phyloP scores from a whole-genome alignment of 371 early-diverging fungal genomes.

The Actinomortierella wolfii region DNA sequence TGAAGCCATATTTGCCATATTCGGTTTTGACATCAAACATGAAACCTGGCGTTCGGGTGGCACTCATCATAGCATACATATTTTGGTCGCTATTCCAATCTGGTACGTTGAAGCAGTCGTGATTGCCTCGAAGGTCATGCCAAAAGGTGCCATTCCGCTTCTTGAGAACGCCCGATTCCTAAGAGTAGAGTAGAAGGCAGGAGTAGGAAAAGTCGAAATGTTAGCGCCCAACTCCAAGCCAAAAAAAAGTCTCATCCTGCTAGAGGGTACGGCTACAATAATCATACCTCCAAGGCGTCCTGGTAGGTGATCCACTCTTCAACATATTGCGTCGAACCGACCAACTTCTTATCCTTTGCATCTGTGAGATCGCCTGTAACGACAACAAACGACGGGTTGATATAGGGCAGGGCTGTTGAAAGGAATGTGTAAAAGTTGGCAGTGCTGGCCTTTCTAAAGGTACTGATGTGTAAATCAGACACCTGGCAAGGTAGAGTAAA shows the following conservation, averaged over 20 bases:
- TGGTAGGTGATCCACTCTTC: conserved; percentile 87
- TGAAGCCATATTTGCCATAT: conserved; percentile 80
- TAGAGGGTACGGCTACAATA: no score
- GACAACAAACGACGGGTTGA: conserved; percentile 71
- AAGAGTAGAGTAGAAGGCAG: no score
- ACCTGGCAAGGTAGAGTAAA: conserved; percentile 53
- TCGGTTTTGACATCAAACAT: conserved; percentile 57
- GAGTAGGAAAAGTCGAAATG: no score
- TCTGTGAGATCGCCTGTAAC: conserved; percentile 88
- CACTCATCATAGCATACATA: conserved; percentile 64
- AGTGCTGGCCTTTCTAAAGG: conserved; percentile 67
- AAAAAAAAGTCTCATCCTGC: no score
- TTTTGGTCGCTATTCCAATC: conserved; percentile 67
- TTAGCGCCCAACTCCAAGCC: no score
- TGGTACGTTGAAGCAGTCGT: conserved; percentile 84
- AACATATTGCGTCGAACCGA: conserved; percentile 74
- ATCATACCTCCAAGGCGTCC: conserved; percentile 52
- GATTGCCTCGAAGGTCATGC: conserved; percentile 89
- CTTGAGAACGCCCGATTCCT: conserved; percentile 49
- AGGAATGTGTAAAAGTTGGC: conserved; percentile 81
- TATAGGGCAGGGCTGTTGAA: conserved; percentile 66
- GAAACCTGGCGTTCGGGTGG: conserved; percentile 63
- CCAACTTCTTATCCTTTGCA: conserved; percentile 71
- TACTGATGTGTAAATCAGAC: conserved; percentile 86
- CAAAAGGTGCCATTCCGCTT: conserved; percentile 59